Evolutionary conservation across 805 yeast genomes (phyloP), one percentile per base, ranked within the genome.

Genomic region (Candida parachauliodes): DNA sequence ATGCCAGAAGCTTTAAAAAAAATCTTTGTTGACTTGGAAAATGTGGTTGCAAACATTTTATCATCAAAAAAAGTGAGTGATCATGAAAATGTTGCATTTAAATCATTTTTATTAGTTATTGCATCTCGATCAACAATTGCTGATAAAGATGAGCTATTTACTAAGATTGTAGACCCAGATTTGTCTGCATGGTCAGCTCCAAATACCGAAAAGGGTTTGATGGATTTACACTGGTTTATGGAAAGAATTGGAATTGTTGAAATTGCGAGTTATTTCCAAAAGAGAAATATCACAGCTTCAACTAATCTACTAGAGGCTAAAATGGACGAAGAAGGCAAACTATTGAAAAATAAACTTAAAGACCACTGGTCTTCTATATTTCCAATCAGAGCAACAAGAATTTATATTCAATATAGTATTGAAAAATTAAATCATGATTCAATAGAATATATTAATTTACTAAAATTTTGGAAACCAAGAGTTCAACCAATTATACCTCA

Each of bases 221-320:
- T 81, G 52, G 95, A 91, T 54, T 70, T 94, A 31, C 96, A 88
- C 43, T 93, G 98, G 98, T 93, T 93, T 50, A 91, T 93, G 98
- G 98, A 89, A 60, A 75, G 97, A 50, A 74, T 94, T 36, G 98
- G 98, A 2, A 87, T 93, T 39, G 98, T 88, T 2, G 80, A 81
- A 55, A 94, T 93, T 52, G 95, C 97, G 0, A 83, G 83, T 42
- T 93, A 93, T 55, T 93, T 94, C 60, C 81, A 82, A 44, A 74
- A 77, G 6, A 70, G 98, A 47, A 85, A 86, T 4, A 89, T 94
- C 22, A 75, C 84, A 1, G 87, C 89, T 4, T 62, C 70, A 19
- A 83, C 95, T 2, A 79, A 88, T 57, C 60, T 94, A 37, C 59
- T 91, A 34, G 75, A 79, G 35, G 83, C 94, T 0, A 73, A 77